These are phyloP conservation scores for Neurospora sp. DNA, from an alignment of 495 filamentous ascomycete genomes.

Conservation along the genomic window DNA sequence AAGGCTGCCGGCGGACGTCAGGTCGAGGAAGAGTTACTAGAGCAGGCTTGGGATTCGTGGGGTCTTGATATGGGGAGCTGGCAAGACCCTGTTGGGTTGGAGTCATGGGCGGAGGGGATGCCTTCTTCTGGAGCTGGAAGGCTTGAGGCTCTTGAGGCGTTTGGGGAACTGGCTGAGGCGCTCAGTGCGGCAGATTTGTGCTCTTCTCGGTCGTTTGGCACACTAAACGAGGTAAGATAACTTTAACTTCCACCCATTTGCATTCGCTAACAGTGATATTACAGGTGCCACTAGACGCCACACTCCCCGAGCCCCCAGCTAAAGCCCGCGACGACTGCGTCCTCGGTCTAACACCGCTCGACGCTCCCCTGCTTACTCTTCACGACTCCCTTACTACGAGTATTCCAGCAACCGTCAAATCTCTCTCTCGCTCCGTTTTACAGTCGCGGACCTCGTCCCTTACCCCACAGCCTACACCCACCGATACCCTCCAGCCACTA, in stretches of 20 bases:
- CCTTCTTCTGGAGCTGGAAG: constrained; percentile 6
- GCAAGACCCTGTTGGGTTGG: constrained; percentile 22
- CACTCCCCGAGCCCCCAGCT: constrained; percentile 45
- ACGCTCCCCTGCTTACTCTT: constrained; percentile 28
- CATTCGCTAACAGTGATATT: not conserved
- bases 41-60: constrained; percentile 49
- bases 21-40: constrained; percentile 43
- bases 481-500: constrained; percentile 7
- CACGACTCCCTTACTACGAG: constrained; percentile 14
- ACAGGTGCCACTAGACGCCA: constrained; percentile 49
- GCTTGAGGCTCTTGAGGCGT: constrained; percentile 20
- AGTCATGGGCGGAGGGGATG: constrained; percentile 17
- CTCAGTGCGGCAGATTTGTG: constrained; percentile 45
- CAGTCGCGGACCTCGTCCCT: constrained; percentile 2
- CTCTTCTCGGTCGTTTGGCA: constrained; percentile 28
- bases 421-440: constrained; percentile 24
- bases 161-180: constrained; percentile 22
- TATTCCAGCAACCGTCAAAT: constrained; percentile 25
- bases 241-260: not conserved
- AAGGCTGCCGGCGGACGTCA: constrained; percentile 8
- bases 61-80: constrained; percentile 40
- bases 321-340: constrained; percentile 55
- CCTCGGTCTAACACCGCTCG: constrained; percentile 50
- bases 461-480: not conserved
- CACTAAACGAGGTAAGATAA: constrained; percentile 27